A percentile compares a stretch with the other conserved stretches of the same genome.
Evolutionary conservation across 177 flowering plant species (phyloP).

Genomic region (Vitis hybrid): DNA sequence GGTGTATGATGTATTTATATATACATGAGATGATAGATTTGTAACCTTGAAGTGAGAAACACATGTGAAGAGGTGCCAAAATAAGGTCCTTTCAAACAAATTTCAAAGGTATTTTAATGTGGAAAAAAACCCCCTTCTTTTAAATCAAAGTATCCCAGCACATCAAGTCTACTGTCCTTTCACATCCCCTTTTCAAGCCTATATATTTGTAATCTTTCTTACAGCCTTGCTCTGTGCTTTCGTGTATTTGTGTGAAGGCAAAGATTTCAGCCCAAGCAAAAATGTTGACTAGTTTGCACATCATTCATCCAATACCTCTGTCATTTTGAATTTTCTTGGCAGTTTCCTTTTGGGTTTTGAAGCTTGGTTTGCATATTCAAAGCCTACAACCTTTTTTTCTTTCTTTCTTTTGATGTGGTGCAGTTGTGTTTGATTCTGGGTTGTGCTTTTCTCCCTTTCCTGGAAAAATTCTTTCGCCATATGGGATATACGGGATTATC

Average conservation of each 20-base stretch:
- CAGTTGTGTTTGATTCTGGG: not conserved
- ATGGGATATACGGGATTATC: no score
- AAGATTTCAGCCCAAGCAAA: not conserved
- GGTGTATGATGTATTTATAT: no score
- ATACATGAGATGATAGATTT: no score
- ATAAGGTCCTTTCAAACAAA: no score
- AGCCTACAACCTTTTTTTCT: not conserved
- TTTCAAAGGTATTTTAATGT: no score
- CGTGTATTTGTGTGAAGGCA: slow-evolving; percentile 8
- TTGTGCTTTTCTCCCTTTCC: not conserved
- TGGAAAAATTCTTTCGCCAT: not conserved
- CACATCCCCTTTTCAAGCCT: not conserved
- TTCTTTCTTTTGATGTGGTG: not conserved
- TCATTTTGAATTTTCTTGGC: not conserved
- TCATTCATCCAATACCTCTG: not conserved
- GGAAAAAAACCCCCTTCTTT: no score
- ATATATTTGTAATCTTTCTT: slow-evolving; percentile 8
- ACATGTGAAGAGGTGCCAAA: no score
- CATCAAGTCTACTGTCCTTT: slow-evolving; percentile 4
- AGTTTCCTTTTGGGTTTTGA: not conserved
- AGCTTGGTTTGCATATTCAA: not conserved
- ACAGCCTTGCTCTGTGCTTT: slow-evolving; percentile 1
- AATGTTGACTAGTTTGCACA: not conserved
- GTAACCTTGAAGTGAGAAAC: no score
- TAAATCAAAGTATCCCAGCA: no score